Base-by-base conservation (phyloP, 176 grass and related monocot species). In the Miscanthus lutarioriparius region DNA sequence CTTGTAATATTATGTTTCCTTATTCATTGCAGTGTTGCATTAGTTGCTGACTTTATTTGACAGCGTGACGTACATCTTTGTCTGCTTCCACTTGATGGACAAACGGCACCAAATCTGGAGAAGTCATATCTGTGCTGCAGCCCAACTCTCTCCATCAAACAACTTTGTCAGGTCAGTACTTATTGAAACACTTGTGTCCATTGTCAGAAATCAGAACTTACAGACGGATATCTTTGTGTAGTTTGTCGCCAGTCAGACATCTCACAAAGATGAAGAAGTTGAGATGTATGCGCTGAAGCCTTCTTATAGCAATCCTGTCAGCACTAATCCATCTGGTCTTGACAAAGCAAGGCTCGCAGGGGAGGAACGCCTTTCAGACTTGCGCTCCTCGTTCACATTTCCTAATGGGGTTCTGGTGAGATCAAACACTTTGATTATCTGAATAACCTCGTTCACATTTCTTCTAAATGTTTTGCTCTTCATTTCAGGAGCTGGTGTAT, bases 171-270 rank as follows among this genome's bases (percentile, higher is more conserved):
- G 82, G 93, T 95, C 40, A 89, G 56, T 67, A 35, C 44, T 85
- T 76, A 23, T 48, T 73, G 64, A 68, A 19, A 36, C 36, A 17
- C 27, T 71, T 82, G 25, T 58, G 65, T 74, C 12, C 36, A 51
- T 17, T 73, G 9, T 27, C 54, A 67, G 58, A 83, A 78, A 25
- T 83, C 27, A 35, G 7, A 36, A 70, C 26, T 76, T 59, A 49
- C 11, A 66, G 54, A 58, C 14, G 4, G 25, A 30, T 86, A 67
- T 19, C 78, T 87, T 8, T 80, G 51, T 92, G 40, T 71, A 95
- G 93, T 90, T 95, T 73, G 71, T 95, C 13, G 90, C 93, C 88
- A 54, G 83, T 49, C 74, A 92, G 80, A 86, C 87, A 84, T 90
- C 82, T 23, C 59, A 54, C 84, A 84, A 79, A 79, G 80, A 79